phyloP scores from a whole-genome alignment of 345 rosid genomes.

The Eucalyptus erythrocorys region DNA sequence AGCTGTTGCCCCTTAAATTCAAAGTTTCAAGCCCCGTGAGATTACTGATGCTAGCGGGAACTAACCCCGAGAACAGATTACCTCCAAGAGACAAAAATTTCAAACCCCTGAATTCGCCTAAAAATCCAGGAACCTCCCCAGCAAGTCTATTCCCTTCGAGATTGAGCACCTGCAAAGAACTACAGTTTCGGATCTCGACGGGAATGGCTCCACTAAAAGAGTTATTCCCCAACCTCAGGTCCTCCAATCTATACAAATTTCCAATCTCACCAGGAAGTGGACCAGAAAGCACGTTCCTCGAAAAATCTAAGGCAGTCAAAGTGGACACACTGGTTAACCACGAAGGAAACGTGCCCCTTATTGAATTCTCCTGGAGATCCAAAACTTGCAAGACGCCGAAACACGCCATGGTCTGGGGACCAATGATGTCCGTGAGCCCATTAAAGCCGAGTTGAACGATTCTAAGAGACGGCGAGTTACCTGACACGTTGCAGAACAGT shows the following conservation, averaged over 20 bases:
- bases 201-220: constrained; percentile 55
- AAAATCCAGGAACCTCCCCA: constrained; percentile 54
- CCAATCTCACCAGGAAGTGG: constrained; percentile 53
- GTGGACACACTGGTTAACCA: constrained; percentile 46
- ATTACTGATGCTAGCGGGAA: constrained; percentile 42
- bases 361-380: constrained; percentile 51
- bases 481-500: constrained; percentile 48
- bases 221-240: constrained; percentile 60
- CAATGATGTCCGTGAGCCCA: constrained; percentile 26
- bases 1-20: constrained; percentile 36
- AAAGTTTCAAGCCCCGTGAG: constrained; percentile 40
- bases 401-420: constrained; percentile 36
- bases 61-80: constrained; percentile 53
- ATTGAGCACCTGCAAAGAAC: constrained; percentile 45
- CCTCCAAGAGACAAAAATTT: constrained; percentile 47
- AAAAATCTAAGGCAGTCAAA: constrained; percentile 46
- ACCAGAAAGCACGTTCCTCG: constrained; percentile 62
- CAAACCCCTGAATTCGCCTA: constrained; percentile 45
- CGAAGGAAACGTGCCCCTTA: constrained; percentile 45
- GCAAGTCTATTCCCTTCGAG: constrained; percentile 56
- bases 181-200: constrained; percentile 48
- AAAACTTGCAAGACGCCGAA: constrained; percentile 39
- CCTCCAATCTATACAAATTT: constrained; percentile 35
- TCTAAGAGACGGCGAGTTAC: constrained; percentile 33
- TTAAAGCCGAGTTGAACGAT: constrained; percentile 60